Percentiles rank a stretch among this genome's conserved stretches.
Conservation (phyloP, 306 rosid species). For the Heteromeles arbutifolia region DNA sequence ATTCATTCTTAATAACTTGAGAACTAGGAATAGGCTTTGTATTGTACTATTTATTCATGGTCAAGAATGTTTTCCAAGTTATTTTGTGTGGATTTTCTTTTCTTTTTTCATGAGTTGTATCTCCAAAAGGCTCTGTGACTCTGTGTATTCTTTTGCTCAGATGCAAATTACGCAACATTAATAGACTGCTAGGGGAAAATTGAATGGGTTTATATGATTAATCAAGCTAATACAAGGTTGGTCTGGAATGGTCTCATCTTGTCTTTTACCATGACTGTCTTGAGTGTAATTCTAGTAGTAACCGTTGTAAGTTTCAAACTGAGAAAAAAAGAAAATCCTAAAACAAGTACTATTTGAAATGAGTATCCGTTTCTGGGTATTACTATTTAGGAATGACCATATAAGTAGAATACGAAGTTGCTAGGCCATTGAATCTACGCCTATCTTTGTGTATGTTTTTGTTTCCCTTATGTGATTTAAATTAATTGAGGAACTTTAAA, state of each 20-base stretch:
- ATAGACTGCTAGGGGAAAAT: not conserved
- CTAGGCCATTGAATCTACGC: not conserved
- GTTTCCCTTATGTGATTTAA: not conserved
- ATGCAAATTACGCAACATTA: not conserved
- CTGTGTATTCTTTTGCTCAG: not conserved
- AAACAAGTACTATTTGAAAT: not conserved
- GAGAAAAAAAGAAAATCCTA: not conserved
- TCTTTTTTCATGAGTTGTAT: not conserved
- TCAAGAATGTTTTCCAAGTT: not conserved
- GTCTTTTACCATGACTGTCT: not conserved
- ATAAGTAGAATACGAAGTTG: not conserved
- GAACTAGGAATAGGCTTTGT: not conserved
- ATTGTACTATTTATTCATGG: not conserved
- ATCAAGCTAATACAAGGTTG: too few species aligned
- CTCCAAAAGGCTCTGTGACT: not conserved
- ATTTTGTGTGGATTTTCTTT: not conserved
- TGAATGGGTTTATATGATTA: not conserved
- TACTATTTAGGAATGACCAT: not conserved
- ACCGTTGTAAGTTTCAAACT: not conserved
- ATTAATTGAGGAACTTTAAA: not conserved
- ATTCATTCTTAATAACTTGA: not conserved
- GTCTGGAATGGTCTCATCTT: not conserved
- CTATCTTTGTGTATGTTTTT: not conserved
- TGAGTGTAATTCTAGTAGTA: not conserved
- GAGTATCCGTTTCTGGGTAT: not conserved